Evolutionary conservation across 1,284 basidiomycete species (phyloP).

Genomic region (Rhodotorula sp.): DNA sequence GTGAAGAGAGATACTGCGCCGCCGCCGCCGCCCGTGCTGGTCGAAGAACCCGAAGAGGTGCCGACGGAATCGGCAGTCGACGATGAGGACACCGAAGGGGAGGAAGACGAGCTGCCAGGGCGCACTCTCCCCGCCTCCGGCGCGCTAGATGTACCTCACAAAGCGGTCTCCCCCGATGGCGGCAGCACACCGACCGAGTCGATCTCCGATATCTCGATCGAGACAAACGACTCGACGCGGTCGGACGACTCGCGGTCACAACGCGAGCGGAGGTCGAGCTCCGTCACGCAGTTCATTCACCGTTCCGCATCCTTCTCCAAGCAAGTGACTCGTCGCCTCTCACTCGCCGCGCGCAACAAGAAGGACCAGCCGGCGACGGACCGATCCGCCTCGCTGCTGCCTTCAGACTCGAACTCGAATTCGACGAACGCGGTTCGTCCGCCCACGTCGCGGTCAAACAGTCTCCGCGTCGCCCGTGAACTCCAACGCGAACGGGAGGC

Average conservation of each 20-base stretch:
- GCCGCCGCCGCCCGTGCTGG: neutral
- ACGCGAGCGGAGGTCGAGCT: neutral
- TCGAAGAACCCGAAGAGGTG: slow-evolving; percentile 14
- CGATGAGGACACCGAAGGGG: slow-evolving; percentile 1
- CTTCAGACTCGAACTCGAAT: neutral
- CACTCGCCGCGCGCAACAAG: neutral
- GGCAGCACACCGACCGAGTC: neutral
- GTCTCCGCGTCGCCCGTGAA: slow-evolving; percentile 1
- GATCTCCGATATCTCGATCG: neutral
- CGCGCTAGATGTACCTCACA: neutral
- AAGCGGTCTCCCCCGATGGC: neutral
- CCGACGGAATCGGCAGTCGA: neutral
- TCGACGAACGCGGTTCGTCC: neutral
- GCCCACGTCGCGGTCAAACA: slow-evolving; percentile 4
- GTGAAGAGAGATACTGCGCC: neutral
- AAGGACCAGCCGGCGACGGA: neutral
- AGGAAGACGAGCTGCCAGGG: neutral
- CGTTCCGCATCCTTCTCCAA: slow-evolving; percentile 13
- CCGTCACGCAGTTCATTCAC: slow-evolving; percentile 6
- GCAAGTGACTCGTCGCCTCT: slow-evolving; percentile 6
- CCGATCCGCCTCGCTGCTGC: neutral
- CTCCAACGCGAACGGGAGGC: neutral
- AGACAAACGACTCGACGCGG: neutral
- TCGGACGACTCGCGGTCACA: neutral
- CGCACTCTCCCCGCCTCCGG: neutral